Percentiles rank a stretch among this genome's conserved stretches.
Conservation (phyloP, 2,329 filamentous ascomycete genomes). For the Thielaviopsis ethacetica region DNA sequence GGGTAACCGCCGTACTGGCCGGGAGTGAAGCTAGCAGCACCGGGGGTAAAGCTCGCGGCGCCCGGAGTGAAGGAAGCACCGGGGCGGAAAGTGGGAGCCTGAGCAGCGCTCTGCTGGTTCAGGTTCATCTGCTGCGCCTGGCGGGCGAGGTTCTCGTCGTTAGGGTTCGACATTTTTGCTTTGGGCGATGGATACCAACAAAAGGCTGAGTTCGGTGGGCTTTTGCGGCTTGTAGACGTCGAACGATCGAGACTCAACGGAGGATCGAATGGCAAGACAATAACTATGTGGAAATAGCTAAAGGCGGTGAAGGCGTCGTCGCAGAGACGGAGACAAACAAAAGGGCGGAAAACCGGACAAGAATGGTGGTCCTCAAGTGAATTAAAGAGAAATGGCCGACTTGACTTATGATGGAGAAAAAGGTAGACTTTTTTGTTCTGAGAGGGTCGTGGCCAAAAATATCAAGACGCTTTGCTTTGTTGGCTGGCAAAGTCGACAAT, state of each 20-base stretch:
- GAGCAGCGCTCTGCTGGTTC: constrained; percentile 33
- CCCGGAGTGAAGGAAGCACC: constrained; percentile 45
- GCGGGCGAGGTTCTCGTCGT: constrained; percentile 89
- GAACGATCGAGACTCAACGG: background rate
- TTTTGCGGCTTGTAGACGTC: background rate
- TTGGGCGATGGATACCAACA: background rate
- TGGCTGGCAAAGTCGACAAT: background rate
- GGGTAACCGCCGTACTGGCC: constrained; percentile 49
- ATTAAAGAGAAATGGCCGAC: background rate
- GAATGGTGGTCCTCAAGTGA: background rate
- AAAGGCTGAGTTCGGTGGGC: background rate
- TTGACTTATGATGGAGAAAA: background rate
- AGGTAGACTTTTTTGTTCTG: constrained; percentile 2
- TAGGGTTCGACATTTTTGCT: constrained; percentile 63
- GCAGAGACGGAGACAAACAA: background rate
- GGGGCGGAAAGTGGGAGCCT: constrained; percentile 30
- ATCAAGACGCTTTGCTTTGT: background rate
- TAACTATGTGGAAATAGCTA: background rate
- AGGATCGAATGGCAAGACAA: background rate
- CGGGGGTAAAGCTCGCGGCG: constrained; percentile 56
- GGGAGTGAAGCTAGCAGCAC: constrained; percentile 53
- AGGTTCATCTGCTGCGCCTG: constrained; percentile 63
- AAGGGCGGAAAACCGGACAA: background rate
- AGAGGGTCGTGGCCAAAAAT: constrained; percentile 2
- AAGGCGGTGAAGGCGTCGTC: background rate